A percentile compares a stretch with the other conserved stretches of the same genome.
Evolutionary conservation across 768 basidiomycete species (phyloP).

Genomic region (Macrolepiota dolichaula): DNA sequence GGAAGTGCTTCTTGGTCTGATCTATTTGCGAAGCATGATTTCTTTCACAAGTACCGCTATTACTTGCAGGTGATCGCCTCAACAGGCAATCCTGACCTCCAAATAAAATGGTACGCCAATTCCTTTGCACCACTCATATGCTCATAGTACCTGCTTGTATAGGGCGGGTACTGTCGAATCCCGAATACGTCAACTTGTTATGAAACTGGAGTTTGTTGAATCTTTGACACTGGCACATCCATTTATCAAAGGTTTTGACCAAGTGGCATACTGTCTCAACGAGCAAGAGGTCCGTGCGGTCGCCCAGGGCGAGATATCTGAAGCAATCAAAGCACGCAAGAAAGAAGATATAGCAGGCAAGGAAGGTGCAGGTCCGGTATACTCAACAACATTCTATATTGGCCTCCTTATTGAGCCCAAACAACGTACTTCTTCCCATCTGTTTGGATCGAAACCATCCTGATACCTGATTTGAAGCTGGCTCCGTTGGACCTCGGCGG

Average conservation of each 20-base stretch:
- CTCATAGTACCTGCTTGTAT: constrained; percentile 5
- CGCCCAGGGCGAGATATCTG: constrained; percentile 83
- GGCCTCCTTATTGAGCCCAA: constrained; percentile 91
- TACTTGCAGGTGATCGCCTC: constrained; percentile 96
- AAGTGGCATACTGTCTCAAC: constrained; percentile 76
- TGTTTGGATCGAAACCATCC: constrained; percentile 7
- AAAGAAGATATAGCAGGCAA: constrained; percentile 76
- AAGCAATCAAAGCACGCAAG: constrained; percentile 66
- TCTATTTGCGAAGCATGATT: constrained; percentile 93
- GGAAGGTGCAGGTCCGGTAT: constrained; percentile 74
- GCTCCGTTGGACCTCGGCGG: constrained; percentile 71
- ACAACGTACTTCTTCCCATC: constrained; percentile 51
- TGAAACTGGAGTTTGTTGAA: constrained; percentile 97
- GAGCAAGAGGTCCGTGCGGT: constrained; percentile 88
- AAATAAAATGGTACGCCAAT: constrained; percentile 82
- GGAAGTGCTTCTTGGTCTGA: constrained; percentile 86
- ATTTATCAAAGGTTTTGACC: constrained; percentile 91
- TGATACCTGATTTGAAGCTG: constrained; percentile 44
- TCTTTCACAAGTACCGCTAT: constrained; percentile 95
- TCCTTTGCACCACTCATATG: neutral
- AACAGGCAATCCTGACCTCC: constrained; percentile 76
- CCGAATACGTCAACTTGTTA: constrained; percentile 90
- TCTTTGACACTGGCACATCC: constrained; percentile 91
- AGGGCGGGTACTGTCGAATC: constrained; percentile 98
- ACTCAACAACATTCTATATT: constrained; percentile 98